These are phyloP conservation scores for Cenococcum geophilum DNA, from an alignment of 495 filamentous ascomycete species.

Conservation along the genomic window DNA sequence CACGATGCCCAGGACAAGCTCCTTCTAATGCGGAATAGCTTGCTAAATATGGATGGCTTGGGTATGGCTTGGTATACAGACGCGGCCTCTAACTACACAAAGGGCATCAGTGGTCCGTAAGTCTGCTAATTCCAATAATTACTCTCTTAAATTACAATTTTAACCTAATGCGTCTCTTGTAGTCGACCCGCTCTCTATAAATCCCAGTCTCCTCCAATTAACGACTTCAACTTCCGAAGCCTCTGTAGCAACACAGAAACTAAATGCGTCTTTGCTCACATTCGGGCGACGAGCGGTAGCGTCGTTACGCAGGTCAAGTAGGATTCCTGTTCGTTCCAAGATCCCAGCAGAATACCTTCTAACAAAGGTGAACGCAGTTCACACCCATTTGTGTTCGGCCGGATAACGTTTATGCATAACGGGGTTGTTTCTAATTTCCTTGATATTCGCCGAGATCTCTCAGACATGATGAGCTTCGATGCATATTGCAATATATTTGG, in stretches of 20 bases:
- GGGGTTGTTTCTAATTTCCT: conserved; percentile 43
- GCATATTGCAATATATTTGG: conserved; percentile 44
- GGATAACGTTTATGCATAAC: conserved; percentile 49
- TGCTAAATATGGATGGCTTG: conserved; percentile 49
- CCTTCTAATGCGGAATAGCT: conserved; percentile 42
- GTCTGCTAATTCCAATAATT: no score
- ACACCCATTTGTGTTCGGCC: conserved; percentile 49
- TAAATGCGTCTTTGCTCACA: conserved; percentile 43
- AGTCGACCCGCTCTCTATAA: conserved; percentile 44
- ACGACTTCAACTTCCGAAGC: conserved; percentile 46
- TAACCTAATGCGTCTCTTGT: no score
- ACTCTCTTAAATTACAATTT: no score
- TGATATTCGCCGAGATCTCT: conserved; percentile 40
- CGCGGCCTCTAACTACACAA: conserved; percentile 34
- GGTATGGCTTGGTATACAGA: conserved; percentile 44
- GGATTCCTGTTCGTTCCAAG: no score
- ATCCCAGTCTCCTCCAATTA: conserved; percentile 42
- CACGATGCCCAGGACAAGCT: conserved; percentile 35
- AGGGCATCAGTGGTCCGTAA: conserved; percentile 24
- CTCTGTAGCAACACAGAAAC: conserved; percentile 44
- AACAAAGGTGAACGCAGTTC: conserved; percentile 18
- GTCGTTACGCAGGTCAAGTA: conserved; percentile 42
- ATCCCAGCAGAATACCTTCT: no score
- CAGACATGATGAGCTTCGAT: conserved; percentile 39
- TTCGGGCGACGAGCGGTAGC: conserved; percentile 42